A percentile compares a stretch with the other conserved stretches of the same genome.
phyloP scores from a whole-genome alignment of 257 asterid species.

The Solanum habrochaites region DNA sequence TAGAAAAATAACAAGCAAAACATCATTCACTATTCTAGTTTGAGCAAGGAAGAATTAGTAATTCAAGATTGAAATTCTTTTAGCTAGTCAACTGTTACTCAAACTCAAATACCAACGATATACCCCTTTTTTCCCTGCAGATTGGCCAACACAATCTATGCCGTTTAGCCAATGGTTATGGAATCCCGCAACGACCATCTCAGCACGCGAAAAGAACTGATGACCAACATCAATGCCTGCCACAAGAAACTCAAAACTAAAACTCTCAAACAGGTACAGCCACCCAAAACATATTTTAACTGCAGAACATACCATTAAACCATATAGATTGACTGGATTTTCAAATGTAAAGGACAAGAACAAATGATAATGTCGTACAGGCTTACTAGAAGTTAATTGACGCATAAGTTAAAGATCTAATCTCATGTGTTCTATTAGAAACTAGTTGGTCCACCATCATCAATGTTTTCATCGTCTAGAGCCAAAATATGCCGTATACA shows the following conservation, averaged over 20 bases:
- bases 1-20: not conserved
- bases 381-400: not conserved
- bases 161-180: conserved; percentile 90
- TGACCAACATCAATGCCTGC: conserved; percentile 89
- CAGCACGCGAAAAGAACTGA: conserved; percentile 81
- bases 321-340: not conserved
- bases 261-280: not conserved
- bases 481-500: not conserved
- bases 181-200: conserved; percentile 81
- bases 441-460: not conserved
- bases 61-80: not conserved
- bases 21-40: not conserved
- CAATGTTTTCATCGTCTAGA: not conserved
- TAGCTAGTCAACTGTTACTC: not conserved
- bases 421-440: not conserved
- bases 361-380: not conserved
- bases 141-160: conserved; percentile 52
- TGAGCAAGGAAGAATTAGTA: not conserved
- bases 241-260: conserved; percentile 7
- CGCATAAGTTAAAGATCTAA: not conserved
- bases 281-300: not conserved
- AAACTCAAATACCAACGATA: not conserved
- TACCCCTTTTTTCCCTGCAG: conserved; percentile 34
- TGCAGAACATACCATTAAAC: not conserved
- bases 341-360: not conserved